A percentile compares a stretch with the other conserved stretches of the same genome.
Evolutionary conservation across 768 basidiomycete species (phyloP).

Genomic region (Auriscalpium orientale): DNA sequence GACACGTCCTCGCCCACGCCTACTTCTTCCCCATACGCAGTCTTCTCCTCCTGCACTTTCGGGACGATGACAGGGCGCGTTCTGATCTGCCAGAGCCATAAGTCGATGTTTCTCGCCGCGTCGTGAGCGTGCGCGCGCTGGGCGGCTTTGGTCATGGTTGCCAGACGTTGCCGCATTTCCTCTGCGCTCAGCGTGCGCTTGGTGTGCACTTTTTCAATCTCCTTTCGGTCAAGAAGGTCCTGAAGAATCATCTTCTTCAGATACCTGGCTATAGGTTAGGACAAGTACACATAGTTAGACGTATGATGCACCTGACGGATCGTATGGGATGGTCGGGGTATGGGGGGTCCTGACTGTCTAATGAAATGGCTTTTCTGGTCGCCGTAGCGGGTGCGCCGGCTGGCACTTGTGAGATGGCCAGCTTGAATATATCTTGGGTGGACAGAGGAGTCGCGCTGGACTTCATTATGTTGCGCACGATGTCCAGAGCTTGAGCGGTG

Average conservation of each 20-base stretch:
- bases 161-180: slow-evolving; percentile 18
- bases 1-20: slow-evolving; percentile 44
- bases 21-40: slow-evolving; percentile 30
- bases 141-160: slow-evolving; percentile 16
- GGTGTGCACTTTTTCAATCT: slow-evolving; percentile 36
- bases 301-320: slow-evolving; percentile 41
- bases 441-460: slow-evolving; percentile 16
- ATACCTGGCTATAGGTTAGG: slow-evolving; percentile 32
- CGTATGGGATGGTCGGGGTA: slow-evolving; percentile 41
- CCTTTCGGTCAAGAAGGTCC: slow-evolving; percentile 32
- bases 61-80: not conserved
- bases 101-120: slow-evolving; percentile 21
- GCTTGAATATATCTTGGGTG: slow-evolving; percentile 22
- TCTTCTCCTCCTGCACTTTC: slow-evolving; percentile 2
- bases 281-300: not conserved
- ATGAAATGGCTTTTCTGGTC: slow-evolving; percentile 8
- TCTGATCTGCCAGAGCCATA: slow-evolving; percentile 35
- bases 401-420: slow-evolving; percentile 16
- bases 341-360: slow-evolving; percentile 24
- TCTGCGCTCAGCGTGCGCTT: slow-evolving; percentile 23
- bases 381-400: not conserved
- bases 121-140: slow-evolving; percentile 15
- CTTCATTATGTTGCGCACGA: slow-evolving; percentile 19
- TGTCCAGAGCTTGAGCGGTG: slow-evolving; percentile 13
- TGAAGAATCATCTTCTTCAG: slow-evolving; percentile 47